Conservation (phyloP, 768 basidiomycete genomes). For the Rickenella mellea region DNA sequence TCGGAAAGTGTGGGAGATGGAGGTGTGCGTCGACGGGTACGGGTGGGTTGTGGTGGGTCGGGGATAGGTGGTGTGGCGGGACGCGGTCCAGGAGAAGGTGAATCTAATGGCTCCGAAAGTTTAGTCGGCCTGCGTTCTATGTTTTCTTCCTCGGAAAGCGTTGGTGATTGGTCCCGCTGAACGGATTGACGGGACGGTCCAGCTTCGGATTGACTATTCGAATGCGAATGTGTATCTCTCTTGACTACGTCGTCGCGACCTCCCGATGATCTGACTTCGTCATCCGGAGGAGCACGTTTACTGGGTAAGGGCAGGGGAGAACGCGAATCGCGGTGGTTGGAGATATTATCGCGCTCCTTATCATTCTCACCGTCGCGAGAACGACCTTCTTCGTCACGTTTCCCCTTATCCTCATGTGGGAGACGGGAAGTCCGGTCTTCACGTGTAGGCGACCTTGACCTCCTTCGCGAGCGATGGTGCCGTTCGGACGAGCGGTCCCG, state of each 20-base stretch:
- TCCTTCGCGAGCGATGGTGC: constrained; percentile 13
- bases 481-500: constrained; percentile 10
- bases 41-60: constrained; percentile 16
- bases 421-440: constrained; percentile 2
- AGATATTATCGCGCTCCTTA: no score
- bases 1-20: constrained; percentile 23
- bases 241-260: no score
- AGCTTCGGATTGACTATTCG: no score
- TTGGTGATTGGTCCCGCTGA: no score
- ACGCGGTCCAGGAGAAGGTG: constrained; percentile 17
- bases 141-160: constrained; percentile 15
- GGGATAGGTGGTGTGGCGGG: constrained; percentile 17
- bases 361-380: no score
- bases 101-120: constrained; percentile 9
- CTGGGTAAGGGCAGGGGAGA: no score
- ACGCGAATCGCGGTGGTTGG: no score
- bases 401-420: background rate
- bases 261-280: no score
- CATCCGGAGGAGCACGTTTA: no score
- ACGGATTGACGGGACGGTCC: no score
- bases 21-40: constrained; percentile 15
- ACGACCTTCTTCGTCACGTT: background rate
- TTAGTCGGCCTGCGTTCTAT: constrained; percentile 16
- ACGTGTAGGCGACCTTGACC: constrained; percentile 12
- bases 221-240: no score